These are phyloP conservation scores for Phaeolepiota aurea DNA, from an alignment of 768 basidiomycete genomes.

Conservation along the genomic window DNA sequence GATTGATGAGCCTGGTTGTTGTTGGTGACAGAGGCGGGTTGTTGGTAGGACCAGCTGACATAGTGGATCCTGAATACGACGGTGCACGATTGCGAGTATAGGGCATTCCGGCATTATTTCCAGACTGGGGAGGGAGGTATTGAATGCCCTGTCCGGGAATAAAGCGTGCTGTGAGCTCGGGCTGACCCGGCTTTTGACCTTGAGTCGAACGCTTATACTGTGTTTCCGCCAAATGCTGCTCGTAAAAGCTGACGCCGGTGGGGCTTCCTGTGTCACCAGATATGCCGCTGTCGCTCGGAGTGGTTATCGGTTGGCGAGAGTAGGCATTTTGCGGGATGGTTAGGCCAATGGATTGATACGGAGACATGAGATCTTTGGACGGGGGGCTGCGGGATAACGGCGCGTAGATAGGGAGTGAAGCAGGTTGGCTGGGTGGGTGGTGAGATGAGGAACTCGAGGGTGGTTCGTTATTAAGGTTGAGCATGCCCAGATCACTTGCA, in stretches of 20 bases:
- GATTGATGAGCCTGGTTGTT: constrained; percentile 27
- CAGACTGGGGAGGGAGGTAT: constrained; percentile 32
- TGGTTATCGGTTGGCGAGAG: constrained; percentile 44
- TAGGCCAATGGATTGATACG: constrained; percentile 57
- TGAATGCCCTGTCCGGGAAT: constrained; percentile 61
- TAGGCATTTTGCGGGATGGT: constrained; percentile 42
- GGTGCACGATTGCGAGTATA: constrained; percentile 35
- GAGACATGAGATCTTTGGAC: constrained; percentile 38
- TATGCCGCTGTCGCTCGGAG: constrained; percentile 55
- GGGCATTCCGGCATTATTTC: background rate
- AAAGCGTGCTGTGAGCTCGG: constrained; percentile 47
- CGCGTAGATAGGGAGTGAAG: constrained; percentile 71
- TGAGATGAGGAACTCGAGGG: constrained; percentile 31
- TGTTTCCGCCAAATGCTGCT: constrained; percentile 34
- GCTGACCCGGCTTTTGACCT: constrained; percentile 17
- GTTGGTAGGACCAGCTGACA: constrained; percentile 22
- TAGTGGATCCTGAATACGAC: constrained; percentile 25
- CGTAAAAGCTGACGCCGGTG: constrained; percentile 29
- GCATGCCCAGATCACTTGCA: constrained; percentile 56
- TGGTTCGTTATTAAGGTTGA: constrained; percentile 44
- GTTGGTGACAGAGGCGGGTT: constrained; percentile 55
- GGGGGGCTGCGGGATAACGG: constrained; percentile 59
- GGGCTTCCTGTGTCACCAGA: constrained; percentile 44
- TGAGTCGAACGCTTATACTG: constrained; percentile 16
- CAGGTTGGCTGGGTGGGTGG: constrained; percentile 57